Evolutionary conservation across 2,329 filamentous ascomycete species (phyloP), one percentile per base, ranked within the genome.

Genomic region (Colletotrichum agaves): DNA sequence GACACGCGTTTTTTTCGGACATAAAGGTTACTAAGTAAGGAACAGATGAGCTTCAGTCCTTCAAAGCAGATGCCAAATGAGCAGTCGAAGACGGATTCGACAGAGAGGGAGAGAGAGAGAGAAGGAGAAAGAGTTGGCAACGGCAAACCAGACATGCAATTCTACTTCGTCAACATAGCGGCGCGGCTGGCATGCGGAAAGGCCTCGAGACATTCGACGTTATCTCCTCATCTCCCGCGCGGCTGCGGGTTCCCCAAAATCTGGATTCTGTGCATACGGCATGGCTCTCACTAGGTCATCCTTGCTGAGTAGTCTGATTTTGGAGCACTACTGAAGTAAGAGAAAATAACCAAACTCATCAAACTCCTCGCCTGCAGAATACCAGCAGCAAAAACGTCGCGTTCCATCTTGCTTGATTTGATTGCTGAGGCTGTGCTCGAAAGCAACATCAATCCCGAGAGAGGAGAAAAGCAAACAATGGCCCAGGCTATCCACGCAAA

Each of bases 371-470:
- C 46, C 39, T 53, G 37, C 23, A 52, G 49, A 58, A 21, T 17
- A 21, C 49, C 41, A 50, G 53, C 47, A 33, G 35, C 55, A 37
- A 27, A 63, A 19, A 47, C 46, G 56, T 39, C 39, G 46, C 33
- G 27, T 47, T 12, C 15, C 13, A 23, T n/a, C 4, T 39, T 46
- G 39, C 12, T 57, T 27, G 5, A 59, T 63, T 63, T 67, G 52
- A 63, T 59, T 53, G 61, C 23, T 33, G 64, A 64, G 64, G 64
- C 64, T 58, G 64, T 67, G 64, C 64, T 21, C 44, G 17, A 47
- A 47, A n/a, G 12, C 64, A 35, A 52, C 39, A 53, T 52, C 50
- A 33, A 47, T 23, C 19, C 31, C 44, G 31, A 58, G 21, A 13
- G n/a, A 50, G 57, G 35, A 33, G 35, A 59, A 53, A 63, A 52